Conservation (phyloP, 176 grass and related monocot genomes). For the Tillandsia leiboldiana region DNA sequence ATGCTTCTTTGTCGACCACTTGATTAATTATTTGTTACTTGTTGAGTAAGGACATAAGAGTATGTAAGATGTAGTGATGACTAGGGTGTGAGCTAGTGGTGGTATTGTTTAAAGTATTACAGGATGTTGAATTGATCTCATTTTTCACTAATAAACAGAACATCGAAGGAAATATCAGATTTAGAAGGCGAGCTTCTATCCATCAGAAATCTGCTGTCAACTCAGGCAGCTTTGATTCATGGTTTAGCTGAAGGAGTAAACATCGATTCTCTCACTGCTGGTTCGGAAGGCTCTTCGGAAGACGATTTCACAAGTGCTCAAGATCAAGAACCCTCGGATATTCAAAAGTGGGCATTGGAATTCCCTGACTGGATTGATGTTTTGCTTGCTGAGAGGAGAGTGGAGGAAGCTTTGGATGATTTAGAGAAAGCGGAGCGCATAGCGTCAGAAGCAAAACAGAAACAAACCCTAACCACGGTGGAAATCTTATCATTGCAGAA, state of each 20-base stretch:
- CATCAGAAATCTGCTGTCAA: constrained; percentile 73
- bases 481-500: constrained; percentile 43
- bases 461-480: constrained; percentile 33
- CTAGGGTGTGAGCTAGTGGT: too few species aligned
- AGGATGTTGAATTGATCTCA: neutral
- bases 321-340: constrained; percentile 64
- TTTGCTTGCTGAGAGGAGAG: constrained; percentile 82
- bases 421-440: constrained; percentile 65
- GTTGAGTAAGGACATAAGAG: too few species aligned
- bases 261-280: constrained; percentile 52
- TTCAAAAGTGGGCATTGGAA: constrained; percentile 84
- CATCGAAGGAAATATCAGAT: constrained; percentile 95
- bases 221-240: constrained; percentile 75
- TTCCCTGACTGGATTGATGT: constrained; percentile 83
- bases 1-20: neutral
- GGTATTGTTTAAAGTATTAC: too few species aligned
- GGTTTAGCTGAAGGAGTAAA: constrained; percentile 77
- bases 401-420: constrained; percentile 85
- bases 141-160: constrained; percentile 30
- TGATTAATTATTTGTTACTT: neutral
- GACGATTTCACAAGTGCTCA: constrained; percentile 43
- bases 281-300: constrained; percentile 39
- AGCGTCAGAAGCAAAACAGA: constrained; percentile 40
- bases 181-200: constrained; percentile 89
- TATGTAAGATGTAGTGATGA: too few species aligned